Evolutionary conservation across 805 yeast genomes (phyloP), one percentile per base, ranked within the genome.

Genomic region (Teunomyces panamensis): DNA sequence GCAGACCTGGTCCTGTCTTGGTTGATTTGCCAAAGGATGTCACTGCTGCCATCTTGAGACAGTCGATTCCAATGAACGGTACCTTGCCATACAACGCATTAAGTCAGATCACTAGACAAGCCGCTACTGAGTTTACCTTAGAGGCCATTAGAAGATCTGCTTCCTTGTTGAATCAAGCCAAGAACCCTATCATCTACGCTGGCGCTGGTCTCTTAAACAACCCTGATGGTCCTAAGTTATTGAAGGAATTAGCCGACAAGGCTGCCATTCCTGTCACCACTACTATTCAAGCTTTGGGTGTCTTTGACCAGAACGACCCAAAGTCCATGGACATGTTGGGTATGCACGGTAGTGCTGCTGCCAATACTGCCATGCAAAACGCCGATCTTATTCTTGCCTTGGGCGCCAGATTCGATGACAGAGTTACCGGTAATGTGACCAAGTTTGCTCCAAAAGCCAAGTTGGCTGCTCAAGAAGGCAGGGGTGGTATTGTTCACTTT

Each of bases 1-100:
- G 99, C 42, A 84, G 99, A 69, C 99, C 99, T 45, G 99, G 99
- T 52, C 99, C 99, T 10, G 99, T 94, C 46, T 79, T 94, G 59
- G 97, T 94, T 41, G 99, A 94, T 70, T 78, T 94, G 66, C 99
- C 99, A 61, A 94, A 94, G 75, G 98, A 94, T 65, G 97, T 94
- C 55, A 94, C 98, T 16, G 96, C 96, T 36, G 86, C 96, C 17
- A 79, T 94, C 54, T 79, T 94, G 61, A 82, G 86, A 60, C 81
- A 84, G 56, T 85, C 96, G 49, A 90, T 94, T 56, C 99, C 99
- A 48, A 74, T 83, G 35, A 76, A 81, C 52, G 69, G 87, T 32
- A 87, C 95, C 42, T 78, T 89, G 56, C 95, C 97, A 24, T 80
- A 86, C 43, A 73, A 73, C 51, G 83, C 96, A 27, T 75, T 90